Evolutionary conservation across 805 yeast species (phyloP).

Genomic region (Kodamaea jinghongensis): DNA sequence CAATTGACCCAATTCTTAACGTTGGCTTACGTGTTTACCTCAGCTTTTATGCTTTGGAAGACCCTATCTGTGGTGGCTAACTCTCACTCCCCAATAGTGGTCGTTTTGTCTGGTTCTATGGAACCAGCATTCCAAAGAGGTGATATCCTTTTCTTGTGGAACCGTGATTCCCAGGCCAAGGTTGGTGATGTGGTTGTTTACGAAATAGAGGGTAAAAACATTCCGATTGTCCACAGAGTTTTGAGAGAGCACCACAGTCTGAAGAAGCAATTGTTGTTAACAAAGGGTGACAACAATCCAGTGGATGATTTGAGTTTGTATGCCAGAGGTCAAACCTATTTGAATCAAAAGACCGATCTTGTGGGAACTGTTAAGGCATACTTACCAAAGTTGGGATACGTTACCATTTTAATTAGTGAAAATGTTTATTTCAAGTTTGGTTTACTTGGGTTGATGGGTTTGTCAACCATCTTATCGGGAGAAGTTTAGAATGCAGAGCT

Average conservation of each 20-base stretch:
- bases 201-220: conserved; percentile 70
- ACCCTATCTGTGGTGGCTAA: conserved; percentile 70
- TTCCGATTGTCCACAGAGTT: conserved; percentile 97
- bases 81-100: conserved; percentile 92
- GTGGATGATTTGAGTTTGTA: conserved; percentile 87
- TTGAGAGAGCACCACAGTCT: conserved; percentile 71
- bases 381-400: conserved; percentile 84
- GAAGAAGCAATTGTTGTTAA: conserved; percentile 68
- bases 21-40: conserved; percentile 75
- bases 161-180: conserved; percentile 59
- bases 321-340: conserved; percentile 69
- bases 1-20: conserved; percentile 65
- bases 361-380: conserved; percentile 93
- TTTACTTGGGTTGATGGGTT: conserved; percentile 68
- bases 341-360: conserved; percentile 74
- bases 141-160: conserved; percentile 89
- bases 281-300: conserved; percentile 96
- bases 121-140: conserved; percentile 99
- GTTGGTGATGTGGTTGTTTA: conserved; percentile 96
- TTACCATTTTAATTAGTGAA: conserved; percentile 88
- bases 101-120: conserved; percentile 97
- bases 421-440: conserved; percentile 79
- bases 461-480: conserved; percentile 57
- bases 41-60: conserved; percentile 93
- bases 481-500: conserved; percentile 11